Evolutionary conservation across 441 rosid species (phyloP), one percentile per base, ranked within the genome.

Genomic region (Arabidopsis hybrid): DNA sequence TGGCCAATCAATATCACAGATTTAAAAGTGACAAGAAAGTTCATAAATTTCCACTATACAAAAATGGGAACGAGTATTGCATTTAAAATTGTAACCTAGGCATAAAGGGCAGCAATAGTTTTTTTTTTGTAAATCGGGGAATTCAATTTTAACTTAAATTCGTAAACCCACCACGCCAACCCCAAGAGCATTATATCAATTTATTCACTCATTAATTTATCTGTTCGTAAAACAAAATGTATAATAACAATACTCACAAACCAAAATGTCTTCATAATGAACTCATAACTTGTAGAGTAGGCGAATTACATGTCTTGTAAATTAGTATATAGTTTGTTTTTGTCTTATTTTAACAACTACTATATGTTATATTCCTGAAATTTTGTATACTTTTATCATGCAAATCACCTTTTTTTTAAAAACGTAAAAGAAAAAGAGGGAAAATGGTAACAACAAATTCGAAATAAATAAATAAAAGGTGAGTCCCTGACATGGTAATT

Each of bases 401-500:
- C 66, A 29, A 40, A 61, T 26, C 36, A 39, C 26, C 26, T 21
- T 2, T 1, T n/a, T 11, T 16, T 12, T 3, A 4, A 29, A 5
- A 60, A 40, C 7, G 53, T 39, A 49, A 16, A 56, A 45, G 3
- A 31, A 45, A 7, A 58, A 38, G 4, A 64, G 14, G 26, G 26
- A 21, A 51, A 40, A 13, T 17, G 53, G 43, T 49, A 18, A 18
- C 45, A 64, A 32, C 18, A 39, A 52, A 52, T n/a, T 34, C 12
- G 53, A 32, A 29, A 58, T 10, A 35, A 43, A 17, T 32, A 64
- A 21, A 21, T 21, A 65, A 7, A 31, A 31, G 32, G 0, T 49
- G 46, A 70, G 58, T 65, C 32, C 45, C 80, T 72, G 80, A 71
- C 73, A 71, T 72, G 43, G 81, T 78, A 78, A 78, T 68, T 60